Evolutionary conservation across 495 filamentous ascomycete genomes (phyloP), one percentile per base, ranked within the genome.

Genomic region (Penicillium lagena): DNA sequence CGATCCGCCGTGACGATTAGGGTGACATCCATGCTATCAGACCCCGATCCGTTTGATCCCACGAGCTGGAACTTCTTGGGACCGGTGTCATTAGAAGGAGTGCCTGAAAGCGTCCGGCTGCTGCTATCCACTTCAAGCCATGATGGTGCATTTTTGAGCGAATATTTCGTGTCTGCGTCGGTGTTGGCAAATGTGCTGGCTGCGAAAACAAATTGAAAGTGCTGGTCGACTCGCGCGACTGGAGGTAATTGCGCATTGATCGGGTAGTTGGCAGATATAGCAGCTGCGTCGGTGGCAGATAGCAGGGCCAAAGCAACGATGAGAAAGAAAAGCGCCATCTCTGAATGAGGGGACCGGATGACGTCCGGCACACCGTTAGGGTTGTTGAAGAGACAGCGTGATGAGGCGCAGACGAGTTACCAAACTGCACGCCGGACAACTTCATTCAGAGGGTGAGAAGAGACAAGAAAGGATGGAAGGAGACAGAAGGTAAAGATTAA

Each of bases 211-310:
- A 89, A 90, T 31, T 63, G 67, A 62, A 83, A 90, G 0, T 72
- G 67, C 49, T 83, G 50, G 8, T 72, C 75, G 7, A 83, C 70
- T 42, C 83, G 77, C 4, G 85, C 87, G 40, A 89, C 81, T 4
- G 83, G 83, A 32, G 86, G 86, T 9, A 89, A 72, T 56, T 93
- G 86, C 6, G 85, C 74, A 60, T 89, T 89, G 50, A 90, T 72
- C 0, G 85, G 85, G 40, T 88, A 83, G 31, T 77, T 76, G 39
- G 82, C 67, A 17, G 43, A 58, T 47, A 42, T 75, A 71, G 38
- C 56, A 60, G 52, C 52, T 36, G 78, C 78, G 39, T 56, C 49
- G 12, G 69, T 67, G 29, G 47, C 49, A 40, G 60, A 51, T 22
- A 70, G 40, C 12, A 74, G 43, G 29, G 53, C 47, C 53, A 72